Evolutionary conservation across 805 yeast genomes (phyloP), one percentile per base, ranked within the genome.

Genomic region (Tetrapisispora pingtungensis): DNA sequence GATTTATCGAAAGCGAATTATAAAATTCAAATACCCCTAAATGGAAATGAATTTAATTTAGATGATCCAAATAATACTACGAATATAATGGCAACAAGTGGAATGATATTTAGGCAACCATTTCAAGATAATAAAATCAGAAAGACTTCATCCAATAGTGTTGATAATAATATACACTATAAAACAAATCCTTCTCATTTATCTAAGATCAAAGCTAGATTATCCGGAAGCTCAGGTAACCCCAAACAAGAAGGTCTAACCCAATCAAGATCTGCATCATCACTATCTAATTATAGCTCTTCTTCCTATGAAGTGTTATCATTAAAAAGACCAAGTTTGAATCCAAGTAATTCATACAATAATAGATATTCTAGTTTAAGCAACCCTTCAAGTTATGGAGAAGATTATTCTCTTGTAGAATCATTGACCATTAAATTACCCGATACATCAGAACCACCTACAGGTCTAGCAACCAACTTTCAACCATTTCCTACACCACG

Each of bases 91-190:
- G 58, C 64, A 0, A 53, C 58, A 5, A 57, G 56, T 33, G 68
- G 68, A 15, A 57, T 64, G 64, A 56, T 62, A 26, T 83, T 83
- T 57, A 70, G 93, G 55, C 67, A 78, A 14, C 90, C 90, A 0
- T 83, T 82, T 56, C 86, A 80, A 56, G 84, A 80, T 10, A 37
- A 35, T 10, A 15, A 47, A 14, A 24, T 13, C 2, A 30, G 13
- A 7, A 37, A 37, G 17, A 18, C 26, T 4, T 28, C 17, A 28
- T n/a, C 14, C n/a, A 26, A 27, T 26, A 27, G 17, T 18, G 15
- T 12, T 6, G 33, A 37, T 17, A 10, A 10, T 17, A 26, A 14
- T n/a, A 14, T 13, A 12, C n/a, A 8, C 22, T 20, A 8, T n/a
- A 31, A 33, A 30, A 12, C 36, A 4, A 13, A 19, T 18, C 22